phyloP scores from a whole-genome alignment of 176 grass and related monocot species.

The Triticum monococcum region DNA sequence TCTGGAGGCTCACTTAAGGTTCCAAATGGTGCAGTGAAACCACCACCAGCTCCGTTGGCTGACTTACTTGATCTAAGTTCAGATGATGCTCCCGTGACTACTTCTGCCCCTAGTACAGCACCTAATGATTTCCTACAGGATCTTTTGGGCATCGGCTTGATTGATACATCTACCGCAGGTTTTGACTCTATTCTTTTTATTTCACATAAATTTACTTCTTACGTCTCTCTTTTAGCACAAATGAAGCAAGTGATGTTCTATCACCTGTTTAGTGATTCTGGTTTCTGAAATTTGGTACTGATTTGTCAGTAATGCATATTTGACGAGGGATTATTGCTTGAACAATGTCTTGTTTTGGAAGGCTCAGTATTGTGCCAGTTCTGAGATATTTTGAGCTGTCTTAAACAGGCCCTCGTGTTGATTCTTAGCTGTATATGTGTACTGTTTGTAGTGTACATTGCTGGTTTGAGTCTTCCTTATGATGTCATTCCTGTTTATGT shows the following conservation, averaged over 20 bases:
- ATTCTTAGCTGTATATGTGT: conserved; percentile 6
- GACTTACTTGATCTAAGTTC: conserved; percentile 92
- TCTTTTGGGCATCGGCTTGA: conserved; percentile 74
- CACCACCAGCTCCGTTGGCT: conserved; percentile 58
- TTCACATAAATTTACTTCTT: conserved; percentile 24
- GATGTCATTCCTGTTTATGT: conserved; percentile 37
- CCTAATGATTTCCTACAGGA: conserved; percentile 81
- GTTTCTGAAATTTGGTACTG: conserved; percentile 3
- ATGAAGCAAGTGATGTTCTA: conserved; percentile 9
- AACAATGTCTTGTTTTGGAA: neutral
- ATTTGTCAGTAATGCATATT: conserved; percentile 12
- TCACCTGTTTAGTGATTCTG: neutral
- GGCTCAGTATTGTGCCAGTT: neutral
- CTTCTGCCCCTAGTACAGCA: conserved; percentile 44
- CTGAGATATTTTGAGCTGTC: neutral
- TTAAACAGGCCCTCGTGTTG: neutral
- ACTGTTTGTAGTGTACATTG: neutral
- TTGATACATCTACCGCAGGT: conserved; percentile 71
- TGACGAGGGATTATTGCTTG: neutral
- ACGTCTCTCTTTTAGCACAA: neutral
- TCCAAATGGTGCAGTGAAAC: conserved; percentile 89
- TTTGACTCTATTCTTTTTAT: conserved; percentile 22
- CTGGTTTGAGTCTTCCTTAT: conserved; percentile 5
- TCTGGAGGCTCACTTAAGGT: conserved; percentile 63
- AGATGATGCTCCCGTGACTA: conserved; percentile 59